A percentile compares a stretch with the other conserved stretches of the same genome.
Evolutionary conservation across 495 filamentous ascomycete genomes (phyloP).

Genomic region (Poronia punctata): DNA sequence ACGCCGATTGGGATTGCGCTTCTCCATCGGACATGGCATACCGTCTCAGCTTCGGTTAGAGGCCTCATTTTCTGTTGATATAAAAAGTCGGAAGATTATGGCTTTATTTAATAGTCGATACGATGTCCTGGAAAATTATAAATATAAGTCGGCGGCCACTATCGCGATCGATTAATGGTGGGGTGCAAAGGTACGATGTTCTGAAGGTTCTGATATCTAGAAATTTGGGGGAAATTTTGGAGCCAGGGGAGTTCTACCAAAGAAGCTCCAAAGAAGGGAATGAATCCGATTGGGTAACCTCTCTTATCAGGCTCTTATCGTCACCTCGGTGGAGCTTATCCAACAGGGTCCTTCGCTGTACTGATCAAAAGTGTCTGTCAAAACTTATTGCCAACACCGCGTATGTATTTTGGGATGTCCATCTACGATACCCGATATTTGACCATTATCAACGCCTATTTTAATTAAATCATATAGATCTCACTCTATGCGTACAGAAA

Average conservation of each 20-base stretch:
- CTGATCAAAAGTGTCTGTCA: slow-evolving; percentile 7
- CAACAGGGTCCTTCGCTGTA: background rate
- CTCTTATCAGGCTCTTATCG: background rate
- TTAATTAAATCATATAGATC: background rate
- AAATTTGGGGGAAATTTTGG: slow-evolving; percentile 26
- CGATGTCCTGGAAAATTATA: slow-evolving; percentile 3
- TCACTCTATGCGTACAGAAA: slow-evolving; percentile 3
- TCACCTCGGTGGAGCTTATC: background rate
- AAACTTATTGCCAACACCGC: no score
- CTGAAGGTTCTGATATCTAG: slow-evolving; percentile 14
- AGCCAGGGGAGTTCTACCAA: slow-evolving; percentile 7
- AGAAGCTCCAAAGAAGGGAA: no score
- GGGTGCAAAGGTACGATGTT: slow-evolving; percentile 7
- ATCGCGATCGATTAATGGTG: slow-evolving; percentile 8
- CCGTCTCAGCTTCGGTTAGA: slow-evolving; percentile 65
- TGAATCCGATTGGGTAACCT: slow-evolving; percentile 13
- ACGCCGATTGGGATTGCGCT: no score
- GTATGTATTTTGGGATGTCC: slow-evolving; percentile 2
- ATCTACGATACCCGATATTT: background rate
- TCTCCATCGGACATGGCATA: background rate
- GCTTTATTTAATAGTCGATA: no score
- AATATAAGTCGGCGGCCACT: background rate
- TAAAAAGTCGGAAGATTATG: background rate
- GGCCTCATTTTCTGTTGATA: slow-evolving; percentile 52
- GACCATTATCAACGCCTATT: background rate